Evolutionary conservation across 2,329 filamentous ascomycete genomes (phyloP), one percentile per base, ranked within the genome.

Genomic region (Colletotrichum lini): DNA sequence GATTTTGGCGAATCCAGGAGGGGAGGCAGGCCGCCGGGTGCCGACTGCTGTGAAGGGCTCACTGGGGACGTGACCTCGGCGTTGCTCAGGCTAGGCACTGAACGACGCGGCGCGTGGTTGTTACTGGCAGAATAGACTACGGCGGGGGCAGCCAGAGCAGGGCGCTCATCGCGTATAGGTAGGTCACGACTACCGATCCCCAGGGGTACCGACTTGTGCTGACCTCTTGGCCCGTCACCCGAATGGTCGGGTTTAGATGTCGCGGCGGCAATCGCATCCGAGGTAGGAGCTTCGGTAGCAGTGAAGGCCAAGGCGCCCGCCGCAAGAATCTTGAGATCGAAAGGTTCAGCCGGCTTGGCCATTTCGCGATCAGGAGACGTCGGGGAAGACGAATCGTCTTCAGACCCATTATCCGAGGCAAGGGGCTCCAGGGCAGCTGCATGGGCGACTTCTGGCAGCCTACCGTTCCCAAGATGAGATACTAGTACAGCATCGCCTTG

Each of bases 401-500:
- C 70, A 16, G 72, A 71, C 10, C 62, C 66, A 58, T 65, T 45
- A 26, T 73, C 65, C 68, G 73, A 79, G 26, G 86, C 84, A 58
- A 93, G 82, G 26, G 88, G 85, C 74, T 85, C 79, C 73, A 83
- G 82, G 73, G 86, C 87, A 68, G 89, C 92, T 77, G 82, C 78
- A 74, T 82, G 82, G 69, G 91, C 91, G 77, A 94, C 88, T 61
- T 94, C 91, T 61, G 88, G 90, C 74, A 85, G 85, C 77, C 90
- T 90, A 77, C 90, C 89, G 77, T 85, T 88, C 75, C 84, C 89
- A 83, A 95, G 86, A 79, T 87, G 85, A 68, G 84, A 82, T 73
- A 96, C 86, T 80, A 96, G 85, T 74, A 94, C 90, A 75, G 86
- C 89, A 86, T 93, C 90, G 76, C 88, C 89, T 78, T 88, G 88